phyloP scores from a whole-genome alignment of 2,329 filamentous ascomycete species.

The Pestalotiopsis sp. region DNA sequence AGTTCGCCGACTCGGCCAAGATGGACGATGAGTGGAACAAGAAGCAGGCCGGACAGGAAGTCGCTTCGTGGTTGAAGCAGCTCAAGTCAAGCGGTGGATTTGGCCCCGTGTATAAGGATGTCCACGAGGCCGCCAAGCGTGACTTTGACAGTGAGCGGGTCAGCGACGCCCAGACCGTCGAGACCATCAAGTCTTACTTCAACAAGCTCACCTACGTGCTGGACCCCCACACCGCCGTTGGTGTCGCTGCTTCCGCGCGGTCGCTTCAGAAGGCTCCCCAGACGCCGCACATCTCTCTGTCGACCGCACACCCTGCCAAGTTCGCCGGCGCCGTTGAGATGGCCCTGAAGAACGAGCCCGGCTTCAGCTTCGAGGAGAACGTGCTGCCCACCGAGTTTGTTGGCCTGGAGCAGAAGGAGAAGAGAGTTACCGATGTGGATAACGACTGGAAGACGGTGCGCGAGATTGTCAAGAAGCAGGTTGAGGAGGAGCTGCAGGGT shows the following conservation, averaged over 20 bases:
- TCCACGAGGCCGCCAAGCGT: slow-evolving; percentile 70
- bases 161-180: slow-evolving; percentile 67
- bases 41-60: slow-evolving; percentile 74
- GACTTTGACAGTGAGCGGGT: slow-evolving; percentile 83
- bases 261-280: slow-evolving; percentile 61
- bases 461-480: slow-evolving; percentile 74
- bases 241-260: slow-evolving; percentile 74
- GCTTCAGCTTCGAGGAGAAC: slow-evolving; percentile 73
- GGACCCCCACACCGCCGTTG: slow-evolving; percentile 91
- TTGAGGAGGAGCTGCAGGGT: slow-evolving; percentile 61
- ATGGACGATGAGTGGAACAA: slow-evolving; percentile 69
- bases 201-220: slow-evolving; percentile 68
- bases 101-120: slow-evolving; percentile 70
- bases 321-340: slow-evolving; percentile 84
- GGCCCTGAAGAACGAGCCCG: slow-evolving; percentile 71
- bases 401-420: slow-evolving; percentile 76
- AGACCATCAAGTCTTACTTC: slow-evolving; percentile 65
- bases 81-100: slow-evolving; percentile 85
- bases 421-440: slow-evolving; percentile 69
- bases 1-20: slow-evolving; percentile 61
- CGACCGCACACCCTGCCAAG: slow-evolving; percentile 95
- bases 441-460: slow-evolving; percentile 77
- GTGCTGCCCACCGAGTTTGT: slow-evolving; percentile 83
- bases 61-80: slow-evolving; percentile 75
- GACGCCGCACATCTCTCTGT: slow-evolving; percentile 78